Evolutionary conservation across 768 basidiomycete species (phyloP), one percentile per base, ranked within the genome.

Genomic region (Xerocomellus amylosporus): DNA sequence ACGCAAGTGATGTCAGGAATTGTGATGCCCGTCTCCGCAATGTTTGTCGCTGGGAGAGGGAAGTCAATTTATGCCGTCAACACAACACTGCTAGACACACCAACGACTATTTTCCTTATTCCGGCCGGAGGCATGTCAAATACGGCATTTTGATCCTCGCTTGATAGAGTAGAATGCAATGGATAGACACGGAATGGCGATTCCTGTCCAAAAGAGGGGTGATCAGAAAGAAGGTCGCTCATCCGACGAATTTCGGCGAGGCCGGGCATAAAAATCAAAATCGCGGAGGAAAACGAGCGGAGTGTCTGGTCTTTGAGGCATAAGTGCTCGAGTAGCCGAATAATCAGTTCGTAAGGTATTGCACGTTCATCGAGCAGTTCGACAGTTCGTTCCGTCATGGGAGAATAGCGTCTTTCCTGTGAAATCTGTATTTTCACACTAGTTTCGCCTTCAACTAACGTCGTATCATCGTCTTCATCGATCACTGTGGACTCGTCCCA

Each of bases 1-100:
- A 98, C 96, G 60, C 93, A 94, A 9, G 94, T 96, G 55, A 97
- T 90, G 63, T 99, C 97, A 7, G 96, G 96, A 51, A 99, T 99
- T 2, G 97, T 99, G 51, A 99, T 91, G 62, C 96, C 96, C 14
- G 96, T 99, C 72, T 99, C 96, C 15, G 93, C 90, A 61, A 95
- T 93, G 65, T 96, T 93, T 33, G 92, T 93, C 3, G 90, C 90
- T 93, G 44, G 34, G 24, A 40, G 17, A 15, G 10, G 13, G 5
- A 58, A 17, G 51, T 53, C 37, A 55, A 42, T 24, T 43, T 4
- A 28, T 28, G 24, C 12, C 5, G 17, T 44, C 45, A 43, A 42
- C 22, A 28, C 34, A 9, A 40, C 55, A 51, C 14, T 42, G 43
- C 17, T 20, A 62, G n/a, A 43, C 34, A 28, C 65, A 93, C 93